Evolutionary conservation across 2,329 filamentous ascomycete species (phyloP).

Genomic region (Daldinia sp.): DNA sequence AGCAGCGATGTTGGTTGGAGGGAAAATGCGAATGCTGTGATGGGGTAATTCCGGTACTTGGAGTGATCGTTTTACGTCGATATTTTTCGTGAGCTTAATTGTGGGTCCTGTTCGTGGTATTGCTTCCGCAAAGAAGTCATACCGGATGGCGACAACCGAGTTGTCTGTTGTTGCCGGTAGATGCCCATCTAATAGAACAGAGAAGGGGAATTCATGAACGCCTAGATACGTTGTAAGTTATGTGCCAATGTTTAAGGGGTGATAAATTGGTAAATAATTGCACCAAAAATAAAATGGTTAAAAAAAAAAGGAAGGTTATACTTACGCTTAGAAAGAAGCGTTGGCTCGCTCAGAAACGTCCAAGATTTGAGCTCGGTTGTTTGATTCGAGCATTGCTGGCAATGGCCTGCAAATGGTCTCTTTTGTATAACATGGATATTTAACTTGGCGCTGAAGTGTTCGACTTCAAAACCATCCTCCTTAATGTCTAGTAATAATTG

Average conservation of each 20-base stretch:
- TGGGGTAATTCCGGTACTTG: slow-evolving; percentile 80
- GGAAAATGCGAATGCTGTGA: slow-evolving; percentile 93
- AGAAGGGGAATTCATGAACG: slow-evolving; percentile 87
- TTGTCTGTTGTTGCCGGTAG: slow-evolving; percentile 87
- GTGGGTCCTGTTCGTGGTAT: slow-evolving; percentile 68
- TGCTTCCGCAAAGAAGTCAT: slow-evolving; percentile 79
- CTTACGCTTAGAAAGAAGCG: slow-evolving; percentile 64
- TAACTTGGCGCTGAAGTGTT: slow-evolving; percentile 79
- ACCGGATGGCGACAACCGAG: slow-evolving; percentile 78
- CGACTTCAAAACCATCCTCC: slow-evolving; percentile 74
- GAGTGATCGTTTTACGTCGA: slow-evolving; percentile 84
- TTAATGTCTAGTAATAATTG: slow-evolving; percentile 80
- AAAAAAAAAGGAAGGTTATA: slow-evolving; percentile 17
- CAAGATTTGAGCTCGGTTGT: slow-evolving; percentile 81
- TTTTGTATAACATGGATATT: slow-evolving; percentile 79
- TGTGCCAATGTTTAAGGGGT: slow-evolving; percentile 7
- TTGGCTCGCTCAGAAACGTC: slow-evolving; percentile 75
- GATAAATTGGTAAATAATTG: background rate
- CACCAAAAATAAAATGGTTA: background rate
- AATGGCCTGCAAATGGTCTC: slow-evolving; percentile 83
- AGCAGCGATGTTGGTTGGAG: slow-evolving; percentile 92
- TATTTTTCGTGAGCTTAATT: slow-evolving; percentile 73
- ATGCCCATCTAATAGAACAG: slow-evolving; percentile 84
- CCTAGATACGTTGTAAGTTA: slow-evolving; percentile 59
- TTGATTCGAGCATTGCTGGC: slow-evolving; percentile 78